Evolutionary conservation across 441 rosid species (phyloP).

Genomic region (Gossypium schwendimanii): DNA sequence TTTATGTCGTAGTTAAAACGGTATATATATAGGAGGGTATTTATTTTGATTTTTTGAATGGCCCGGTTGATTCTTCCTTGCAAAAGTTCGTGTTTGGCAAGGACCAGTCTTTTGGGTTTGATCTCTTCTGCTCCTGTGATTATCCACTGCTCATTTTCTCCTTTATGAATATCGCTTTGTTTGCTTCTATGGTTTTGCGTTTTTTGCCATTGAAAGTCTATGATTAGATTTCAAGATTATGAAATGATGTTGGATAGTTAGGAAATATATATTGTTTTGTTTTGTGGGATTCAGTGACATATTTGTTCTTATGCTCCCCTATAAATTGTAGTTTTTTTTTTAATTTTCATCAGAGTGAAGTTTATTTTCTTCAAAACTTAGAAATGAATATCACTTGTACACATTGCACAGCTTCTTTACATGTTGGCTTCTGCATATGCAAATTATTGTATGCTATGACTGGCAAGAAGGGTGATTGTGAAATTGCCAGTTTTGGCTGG

Average conservation of each 20-base stretch:
- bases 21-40: background rate
- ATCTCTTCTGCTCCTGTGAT: slow-evolving; percentile 76
- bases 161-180: background rate
- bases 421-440: background rate
- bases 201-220: background rate
- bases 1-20: background rate
- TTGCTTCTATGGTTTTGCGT: background rate
- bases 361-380: background rate
- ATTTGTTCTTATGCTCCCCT: background rate
- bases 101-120: slow-evolving; percentile 59
- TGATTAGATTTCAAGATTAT: background rate
- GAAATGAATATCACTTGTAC: background rate
- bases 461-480: background rate
- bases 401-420: background rate
- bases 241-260: background rate
- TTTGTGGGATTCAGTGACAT: background rate
- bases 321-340: background rate
- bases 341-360: background rate
- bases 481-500: background rate
- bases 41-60: slow-evolving; percentile 34
- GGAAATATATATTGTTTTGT: background rate
- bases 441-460: background rate
- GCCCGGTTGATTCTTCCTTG: slow-evolving; percentile 45
- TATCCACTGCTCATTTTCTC: slow-evolving; percentile 26
- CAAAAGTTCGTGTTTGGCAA: slow-evolving; percentile 44